A percentile compares a stretch with the other conserved stretches of the same genome.
phyloP scores from a whole-genome alignment of 2,329 filamentous ascomycete species.

The Epichloe amarillans region DNA sequence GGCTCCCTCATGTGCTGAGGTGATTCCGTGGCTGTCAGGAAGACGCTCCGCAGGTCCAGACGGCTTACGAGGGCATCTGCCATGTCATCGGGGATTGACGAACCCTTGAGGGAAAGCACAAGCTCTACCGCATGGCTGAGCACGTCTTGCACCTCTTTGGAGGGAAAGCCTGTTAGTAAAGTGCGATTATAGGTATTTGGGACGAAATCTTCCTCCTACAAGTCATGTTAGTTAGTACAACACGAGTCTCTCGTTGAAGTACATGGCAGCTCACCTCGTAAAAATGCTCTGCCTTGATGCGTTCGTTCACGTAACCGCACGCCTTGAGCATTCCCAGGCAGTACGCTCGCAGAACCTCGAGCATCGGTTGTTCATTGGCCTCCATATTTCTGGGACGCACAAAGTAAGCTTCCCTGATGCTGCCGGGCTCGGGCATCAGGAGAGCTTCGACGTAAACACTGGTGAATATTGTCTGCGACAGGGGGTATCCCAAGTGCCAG shows the following conservation, averaged over 20 bases:
- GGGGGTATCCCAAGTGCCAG: constrained; percentile 91
- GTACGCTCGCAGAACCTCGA: constrained; percentile 65
- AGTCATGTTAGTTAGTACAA: background rate
- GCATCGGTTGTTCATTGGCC: constrained; percentile 31
- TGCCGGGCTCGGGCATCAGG: constrained; percentile 53
- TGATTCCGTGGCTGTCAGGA: constrained; percentile 42
- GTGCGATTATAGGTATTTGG: constrained; percentile 78
- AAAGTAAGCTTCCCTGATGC: constrained; percentile 54
- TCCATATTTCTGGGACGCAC: constrained; percentile 20
- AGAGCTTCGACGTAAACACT: constrained; percentile 82
- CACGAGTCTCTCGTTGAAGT: no score
- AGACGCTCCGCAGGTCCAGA: constrained; percentile 51
- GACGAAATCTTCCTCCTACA: constrained; percentile 87
- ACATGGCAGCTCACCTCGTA: constrained; percentile 54
- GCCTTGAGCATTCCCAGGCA: constrained; percentile 75
- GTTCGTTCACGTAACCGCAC: constrained; percentile 64
- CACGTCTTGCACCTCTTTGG: constrained; percentile 38
- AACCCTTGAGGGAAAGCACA: constrained; percentile 28
- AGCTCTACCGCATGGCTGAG: constrained; percentile 42
- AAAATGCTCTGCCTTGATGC: constrained; percentile 71
- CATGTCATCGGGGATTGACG: constrained; percentile 26
- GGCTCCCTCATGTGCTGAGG: constrained; percentile 30
- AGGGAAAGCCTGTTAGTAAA: constrained; percentile 52
- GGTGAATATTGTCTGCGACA: constrained; percentile 89
- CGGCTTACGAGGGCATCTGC: constrained; percentile 47